Percentiles rank a stretch among this genome's conserved stretches.
Conservation (phyloP, 805 yeast species). For the Hanseniaspora clermontiae region DNA sequence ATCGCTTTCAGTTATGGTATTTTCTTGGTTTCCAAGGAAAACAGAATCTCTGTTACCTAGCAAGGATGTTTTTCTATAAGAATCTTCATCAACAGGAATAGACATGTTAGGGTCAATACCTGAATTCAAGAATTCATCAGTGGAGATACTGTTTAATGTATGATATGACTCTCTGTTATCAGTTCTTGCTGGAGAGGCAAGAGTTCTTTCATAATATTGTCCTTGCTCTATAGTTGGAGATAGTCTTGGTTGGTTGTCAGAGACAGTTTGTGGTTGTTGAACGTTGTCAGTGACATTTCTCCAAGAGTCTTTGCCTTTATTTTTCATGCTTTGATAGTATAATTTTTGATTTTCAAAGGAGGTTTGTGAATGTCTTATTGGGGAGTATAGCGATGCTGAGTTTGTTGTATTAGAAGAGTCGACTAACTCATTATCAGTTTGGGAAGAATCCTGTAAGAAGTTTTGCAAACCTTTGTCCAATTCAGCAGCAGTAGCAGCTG, state of each 20-base stretch:
- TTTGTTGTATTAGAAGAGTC: slow-evolving; percentile 20
- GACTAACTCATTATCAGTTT: slow-evolving; percentile 13
- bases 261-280: background rate
- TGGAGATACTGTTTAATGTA: slow-evolving; percentile 73
- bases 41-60: slow-evolving; percentile 33
- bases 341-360: slow-evolving; percentile 20
- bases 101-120: slow-evolving; percentile 24
- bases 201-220: slow-evolving; percentile 29
- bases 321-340: slow-evolving; percentile 26
- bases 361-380: slow-evolving; percentile 14
- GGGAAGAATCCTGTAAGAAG: slow-evolving; percentile 16
- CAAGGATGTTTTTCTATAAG: slow-evolving; percentile 31
- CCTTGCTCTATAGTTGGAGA: slow-evolving; percentile 19
- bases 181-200: background rate
- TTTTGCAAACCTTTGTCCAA: slow-evolving; percentile 10
- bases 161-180: slow-evolving; percentile 47
- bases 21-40: slow-evolving; percentile 20
- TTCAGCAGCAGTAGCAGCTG: slow-evolving; percentile 10
- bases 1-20: background rate
- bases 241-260: background rate
- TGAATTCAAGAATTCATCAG: slow-evolving; percentile 70
- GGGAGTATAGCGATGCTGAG: slow-evolving; percentile 21
- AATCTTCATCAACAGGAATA: slow-evolving; percentile 50
- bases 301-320: slow-evolving; percentile 44
- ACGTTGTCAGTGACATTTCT: slow-evolving; percentile 29